Percentiles rank a stretch among this genome's conserved stretches.
Evolutionary conservation across 164 flowering plant species (phyloP).

Genomic region (Saururus chinensis): DNA sequence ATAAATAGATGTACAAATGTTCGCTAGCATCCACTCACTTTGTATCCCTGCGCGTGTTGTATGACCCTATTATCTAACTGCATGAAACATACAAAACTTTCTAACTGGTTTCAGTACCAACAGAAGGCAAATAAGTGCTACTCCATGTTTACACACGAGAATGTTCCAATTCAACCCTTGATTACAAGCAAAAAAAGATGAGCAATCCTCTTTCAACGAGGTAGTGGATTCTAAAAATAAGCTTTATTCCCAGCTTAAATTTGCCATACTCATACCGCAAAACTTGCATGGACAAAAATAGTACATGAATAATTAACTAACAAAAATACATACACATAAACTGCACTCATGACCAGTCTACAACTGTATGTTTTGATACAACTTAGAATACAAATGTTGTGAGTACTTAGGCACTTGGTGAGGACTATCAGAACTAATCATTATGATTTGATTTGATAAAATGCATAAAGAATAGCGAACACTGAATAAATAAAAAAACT

Average conservation of each 20-base stretch:
- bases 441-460: background rate
- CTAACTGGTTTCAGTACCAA: background rate
- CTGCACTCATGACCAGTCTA: background rate
- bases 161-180: too few species aligned
- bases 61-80: too few species aligned
- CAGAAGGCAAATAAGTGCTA: background rate
- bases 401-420: background rate
- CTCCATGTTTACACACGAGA: too few species aligned
- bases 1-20: too few species aligned
- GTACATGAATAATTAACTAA: background rate
- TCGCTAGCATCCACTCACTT: too few species aligned
- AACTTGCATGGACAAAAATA: background rate
- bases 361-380: background rate
- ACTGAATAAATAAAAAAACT: background rate
- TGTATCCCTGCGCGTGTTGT: too few species aligned
- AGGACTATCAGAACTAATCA: constrained; percentile 7
- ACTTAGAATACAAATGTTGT: background rate
- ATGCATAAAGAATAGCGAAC: constrained; percentile 17
- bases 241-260: background rate
- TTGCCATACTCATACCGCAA: background rate
- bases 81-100: too few species aligned
- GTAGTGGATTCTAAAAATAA: too few species aligned
- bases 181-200: too few species aligned
- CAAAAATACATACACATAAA: background rate
- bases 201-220: background rate